Base-by-base conservation (phyloP, 2,329 filamentous ascomycete genomes). In the Cladosporium phlei region DNA sequence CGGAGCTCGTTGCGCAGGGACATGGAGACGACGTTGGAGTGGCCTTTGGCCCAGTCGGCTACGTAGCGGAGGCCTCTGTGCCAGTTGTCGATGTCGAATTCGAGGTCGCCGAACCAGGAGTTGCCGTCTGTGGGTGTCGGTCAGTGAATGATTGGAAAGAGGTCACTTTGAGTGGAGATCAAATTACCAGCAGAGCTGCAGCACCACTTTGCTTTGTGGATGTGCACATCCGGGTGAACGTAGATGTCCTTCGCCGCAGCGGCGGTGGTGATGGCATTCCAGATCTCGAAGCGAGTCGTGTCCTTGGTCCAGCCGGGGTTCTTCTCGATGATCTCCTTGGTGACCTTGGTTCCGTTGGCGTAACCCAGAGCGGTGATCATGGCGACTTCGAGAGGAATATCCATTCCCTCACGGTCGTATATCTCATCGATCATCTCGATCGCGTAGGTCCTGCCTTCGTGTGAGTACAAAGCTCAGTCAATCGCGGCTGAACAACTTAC, bases 221-320 rank as follows among this genome's bases (percentile, higher is more conserved):
- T 74, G 59, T 82, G 79, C 57, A 82, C 82, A 60, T 82, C 78
- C 0, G 82, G 66, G 51, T 80, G 75, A 4, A 82, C 66, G 52
- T 79, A 78, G 44, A 82, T 73, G 12, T 77, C 57, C 53, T 80
- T 52, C 51, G 53, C 46, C 10, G 53, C 53, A 11, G 56, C 56
- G 6, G 42, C 52, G 7, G 51, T 46, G 19, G 56, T 54, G 44
- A 58, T 54, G 8, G 42, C 44, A 27, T 54, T 50, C 65, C 65
- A 66, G 43, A 67, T 65, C 49, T 67, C 59, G 52, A 67, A 66
- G 19, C 67, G 59, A 22, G 65, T 69, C 0, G 67, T 69, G 21
- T 66, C 59, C 3, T 59, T 59, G 1, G 59, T 66, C 59, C 67
- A 67, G 4, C 57, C 55, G 0, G 66, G 63, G 39, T 70, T 69